Evolutionary conservation across 2,329 filamentous ascomycete genomes (phyloP).

Genomic region (Dothistroma septosporum): DNA sequence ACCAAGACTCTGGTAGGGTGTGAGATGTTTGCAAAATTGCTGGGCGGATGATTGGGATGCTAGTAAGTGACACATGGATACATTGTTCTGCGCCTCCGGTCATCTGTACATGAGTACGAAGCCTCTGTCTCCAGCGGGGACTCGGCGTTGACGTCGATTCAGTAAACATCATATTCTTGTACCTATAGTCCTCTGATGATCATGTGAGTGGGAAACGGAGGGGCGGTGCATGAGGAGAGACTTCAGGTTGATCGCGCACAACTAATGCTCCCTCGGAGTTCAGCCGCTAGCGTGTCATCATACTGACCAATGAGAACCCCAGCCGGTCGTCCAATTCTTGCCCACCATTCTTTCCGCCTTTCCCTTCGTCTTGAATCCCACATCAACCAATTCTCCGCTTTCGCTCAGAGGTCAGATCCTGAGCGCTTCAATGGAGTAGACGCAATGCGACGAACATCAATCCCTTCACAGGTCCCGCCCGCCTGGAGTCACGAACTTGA

Average conservation of each 20-base stretch:
- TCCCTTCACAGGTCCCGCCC: neutral
- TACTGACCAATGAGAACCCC: neutral
- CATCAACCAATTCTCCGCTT: neutral
- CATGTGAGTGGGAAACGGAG: no score
- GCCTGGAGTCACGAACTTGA: neutral
- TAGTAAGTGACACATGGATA: no score
- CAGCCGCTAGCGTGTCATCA: neutral
- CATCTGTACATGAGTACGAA: no score
- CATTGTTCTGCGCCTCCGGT: no score
- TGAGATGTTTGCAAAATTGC: no score
- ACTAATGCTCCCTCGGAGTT: neutral
- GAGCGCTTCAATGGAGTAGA: neutral
- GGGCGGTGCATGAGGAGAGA: no score
- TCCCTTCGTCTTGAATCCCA: neutral
- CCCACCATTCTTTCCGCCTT: neutral
- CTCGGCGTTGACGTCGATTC: no score
- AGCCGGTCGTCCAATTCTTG: neutral
- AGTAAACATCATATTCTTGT: no score
- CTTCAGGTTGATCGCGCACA: neutral
- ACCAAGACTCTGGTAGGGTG: neutral
- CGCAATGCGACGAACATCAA: neutral
- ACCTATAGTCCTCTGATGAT: no score
- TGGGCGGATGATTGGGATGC: no score
- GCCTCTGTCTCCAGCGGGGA: no score
- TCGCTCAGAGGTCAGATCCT: neutral